Evolutionary conservation across 1,139 yeast genomes (phyloP).

Genomic region (Sugiyamaella neomexicana): DNA sequence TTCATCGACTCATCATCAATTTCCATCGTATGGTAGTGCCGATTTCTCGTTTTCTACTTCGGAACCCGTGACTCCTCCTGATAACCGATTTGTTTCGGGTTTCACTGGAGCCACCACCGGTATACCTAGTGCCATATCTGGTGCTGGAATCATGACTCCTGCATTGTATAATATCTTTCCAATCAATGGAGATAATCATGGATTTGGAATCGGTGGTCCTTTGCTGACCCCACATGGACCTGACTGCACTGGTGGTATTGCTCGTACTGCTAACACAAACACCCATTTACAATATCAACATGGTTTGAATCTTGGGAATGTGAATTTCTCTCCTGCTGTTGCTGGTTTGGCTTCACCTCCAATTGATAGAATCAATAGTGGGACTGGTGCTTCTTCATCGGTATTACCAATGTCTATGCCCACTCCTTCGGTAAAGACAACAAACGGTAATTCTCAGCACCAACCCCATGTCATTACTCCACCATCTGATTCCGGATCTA

Average conservation of each 20-base stretch:
- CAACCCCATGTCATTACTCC: slow-evolving; percentile 22
- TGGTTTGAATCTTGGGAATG: slow-evolving; percentile 12
- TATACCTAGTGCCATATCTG: neutral
- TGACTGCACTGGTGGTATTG: neutral
- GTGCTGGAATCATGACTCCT: neutral
- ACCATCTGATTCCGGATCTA: slow-evolving; percentile 16
- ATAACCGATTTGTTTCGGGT: slow-evolving; percentile 10
- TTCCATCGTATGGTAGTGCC: slow-evolving; percentile 23
- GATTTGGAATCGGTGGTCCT: slow-evolving; percentile 11
- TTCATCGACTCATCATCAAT: slow-evolving; percentile 18
- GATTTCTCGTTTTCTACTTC: slow-evolving; percentile 22
- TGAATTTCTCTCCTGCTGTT: neutral
- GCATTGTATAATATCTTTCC: slow-evolving; percentile 10
- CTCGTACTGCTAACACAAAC: no score
- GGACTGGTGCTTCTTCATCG: no score
- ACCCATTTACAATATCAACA: slow-evolving; percentile 6
- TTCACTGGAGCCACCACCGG: slow-evolving; percentile 4
- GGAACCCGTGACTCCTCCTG: slow-evolving; percentile 25
- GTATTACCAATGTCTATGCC: slow-evolving; percentile 6
- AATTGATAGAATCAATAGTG: neutral
- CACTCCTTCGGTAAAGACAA: neutral
- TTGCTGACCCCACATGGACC: slow-evolving; percentile 4
- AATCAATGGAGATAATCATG: slow-evolving; percentile 7
- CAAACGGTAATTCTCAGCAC: slow-evolving; percentile 1
- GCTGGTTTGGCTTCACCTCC: slow-evolving; percentile 13